Conservation (phyloP, 139 green algal genomes). For the Coelastrella sp. region DNA sequence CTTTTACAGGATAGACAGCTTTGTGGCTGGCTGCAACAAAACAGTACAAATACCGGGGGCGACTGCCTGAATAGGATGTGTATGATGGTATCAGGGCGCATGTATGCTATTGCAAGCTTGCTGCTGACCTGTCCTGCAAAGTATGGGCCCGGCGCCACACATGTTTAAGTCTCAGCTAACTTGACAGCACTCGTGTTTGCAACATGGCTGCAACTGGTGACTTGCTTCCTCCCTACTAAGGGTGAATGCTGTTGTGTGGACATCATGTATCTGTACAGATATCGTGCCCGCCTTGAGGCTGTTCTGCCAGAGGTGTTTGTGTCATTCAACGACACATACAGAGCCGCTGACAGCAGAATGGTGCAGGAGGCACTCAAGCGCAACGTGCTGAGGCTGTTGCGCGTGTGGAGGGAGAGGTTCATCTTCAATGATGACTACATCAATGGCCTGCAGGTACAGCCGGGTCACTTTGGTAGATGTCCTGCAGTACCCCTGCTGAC, state of each 20-base stretch:
- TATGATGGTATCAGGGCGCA: no score
- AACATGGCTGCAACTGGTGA: not conserved
- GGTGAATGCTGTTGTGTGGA: no score
- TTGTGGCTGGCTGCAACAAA: no score
- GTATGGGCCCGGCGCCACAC: no score
- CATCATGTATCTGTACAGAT: not conserved
- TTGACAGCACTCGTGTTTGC: no score
- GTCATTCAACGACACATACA: conserved; percentile 65
- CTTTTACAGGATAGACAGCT: no score
- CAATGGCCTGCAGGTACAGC: conserved; percentile 83
- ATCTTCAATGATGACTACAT: conserved; percentile 92
- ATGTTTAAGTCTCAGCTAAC: no score
- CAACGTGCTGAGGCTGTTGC: conserved; percentile 86
- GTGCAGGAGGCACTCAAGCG: conserved; percentile 76
- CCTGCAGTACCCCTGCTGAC: not conserved
- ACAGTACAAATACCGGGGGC: no score
- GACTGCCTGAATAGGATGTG: no score
- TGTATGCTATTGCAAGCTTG: no score
- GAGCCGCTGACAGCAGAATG: conserved; percentile 68
- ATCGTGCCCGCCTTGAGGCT: conserved; percentile 72
- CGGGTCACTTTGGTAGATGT: not conserved
- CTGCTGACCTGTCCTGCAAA: no score
- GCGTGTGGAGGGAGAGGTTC: conserved; percentile 87
- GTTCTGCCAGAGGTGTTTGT: conserved; percentile 90
- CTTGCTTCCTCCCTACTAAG: no score